Evolutionary conservation across 2,329 filamentous ascomycete species (phyloP).

Genomic region (Metarhizium robertsii): DNA sequence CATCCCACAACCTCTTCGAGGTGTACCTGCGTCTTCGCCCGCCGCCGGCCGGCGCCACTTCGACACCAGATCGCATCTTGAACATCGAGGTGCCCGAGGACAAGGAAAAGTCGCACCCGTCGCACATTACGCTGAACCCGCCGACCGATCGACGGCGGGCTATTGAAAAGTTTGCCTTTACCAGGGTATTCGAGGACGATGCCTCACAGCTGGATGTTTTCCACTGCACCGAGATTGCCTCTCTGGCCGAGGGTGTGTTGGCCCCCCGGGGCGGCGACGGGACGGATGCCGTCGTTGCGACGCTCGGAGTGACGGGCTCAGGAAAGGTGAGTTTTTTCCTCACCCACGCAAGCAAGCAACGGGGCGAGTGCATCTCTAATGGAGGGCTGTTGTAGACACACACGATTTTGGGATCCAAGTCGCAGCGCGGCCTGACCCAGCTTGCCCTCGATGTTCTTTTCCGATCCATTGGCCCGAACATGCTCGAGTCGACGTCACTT

Average conservation of each 20-base stretch:
- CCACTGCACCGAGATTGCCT: slow-evolving; percentile 63
- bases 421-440: slow-evolving; percentile 83
- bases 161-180: slow-evolving; percentile 91
- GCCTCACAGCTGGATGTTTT: slow-evolving; percentile 82
- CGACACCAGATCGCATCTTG: slow-evolving; percentile 58
- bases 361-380: background rate
- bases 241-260: slow-evolving; percentile 73
- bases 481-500: slow-evolving; percentile 52
- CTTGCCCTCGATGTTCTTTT: slow-evolving; percentile 86
- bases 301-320: slow-evolving; percentile 86
- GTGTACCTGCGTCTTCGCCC: slow-evolving; percentile 81
- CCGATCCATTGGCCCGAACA: slow-evolving; percentile 63
- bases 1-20: slow-evolving; percentile 62
- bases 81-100: slow-evolving; percentile 55
- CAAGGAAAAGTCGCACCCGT: slow-evolving; percentile 33
- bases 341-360: background rate
- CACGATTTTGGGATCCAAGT: slow-evolving; percentile 83
- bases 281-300: slow-evolving; percentile 82
- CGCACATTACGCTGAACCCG: slow-evolving; percentile 69
- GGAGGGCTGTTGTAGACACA: slow-evolving; percentile 56
- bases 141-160: slow-evolving; percentile 79
- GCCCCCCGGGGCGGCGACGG: slow-evolving; percentile 64
- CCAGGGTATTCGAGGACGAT: slow-evolving; percentile 81
- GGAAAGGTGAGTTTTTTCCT: slow-evolving; percentile 62
- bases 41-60: slow-evolving; percentile 35